Percentiles rank a stretch among this genome's conserved stretches.
phyloP scores from a whole-genome alignment of 2,329 filamentous ascomycete genomes.

The Endoconidiophora laricicola region DNA sequence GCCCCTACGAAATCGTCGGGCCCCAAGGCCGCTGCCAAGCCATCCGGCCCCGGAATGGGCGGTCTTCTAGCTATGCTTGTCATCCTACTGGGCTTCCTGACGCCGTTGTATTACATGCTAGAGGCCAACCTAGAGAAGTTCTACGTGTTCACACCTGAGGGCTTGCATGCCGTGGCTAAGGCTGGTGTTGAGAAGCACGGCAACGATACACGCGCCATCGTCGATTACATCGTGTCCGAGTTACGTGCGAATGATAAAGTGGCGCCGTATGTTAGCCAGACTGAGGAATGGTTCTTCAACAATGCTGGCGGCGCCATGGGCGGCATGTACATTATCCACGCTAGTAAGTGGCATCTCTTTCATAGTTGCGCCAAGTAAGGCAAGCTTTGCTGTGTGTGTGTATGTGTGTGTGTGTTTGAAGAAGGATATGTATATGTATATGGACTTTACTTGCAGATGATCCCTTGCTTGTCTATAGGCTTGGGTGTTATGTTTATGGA shows the following conservation, averaged over 20 bases:
- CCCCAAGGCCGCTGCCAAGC: conserved; percentile 9
- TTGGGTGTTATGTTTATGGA: too few relatives aligned
- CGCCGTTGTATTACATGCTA: conserved; percentile 35
- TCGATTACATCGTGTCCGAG: conserved; percentile 52
- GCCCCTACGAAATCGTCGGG: conserved; percentile 2
- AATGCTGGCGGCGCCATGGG: conserved; percentile 87
- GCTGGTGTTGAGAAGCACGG: conserved; percentile 52
- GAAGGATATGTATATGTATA: too few relatives aligned
- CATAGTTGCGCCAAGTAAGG: too few relatives aligned
- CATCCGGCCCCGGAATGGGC: conserved; percentile 16
- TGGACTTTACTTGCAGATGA: too few relatives aligned
- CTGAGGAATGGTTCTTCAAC: conserved; percentile 82
- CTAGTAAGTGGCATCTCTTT: conserved; percentile 37
- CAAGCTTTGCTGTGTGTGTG: too few relatives aligned
- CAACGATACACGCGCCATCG: conserved; percentile 55
- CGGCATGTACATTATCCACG: conserved; percentile 78
- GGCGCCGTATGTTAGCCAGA: conserved; percentile 42
- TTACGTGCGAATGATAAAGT: conserved; percentile 33
- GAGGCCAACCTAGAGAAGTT: conserved; percentile 45
- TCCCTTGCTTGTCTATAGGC: too few relatives aligned
- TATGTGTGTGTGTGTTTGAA: too few relatives aligned
- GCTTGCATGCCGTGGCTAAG: conserved; percentile 52
- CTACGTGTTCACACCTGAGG: conserved; percentile 57
- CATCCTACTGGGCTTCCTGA: conserved; percentile 36
- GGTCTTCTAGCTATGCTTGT: conserved; percentile 33